Conservation (phyloP, 2,329 filamentous ascomycete genomes). For the Dactylellina sp. region DNA sequence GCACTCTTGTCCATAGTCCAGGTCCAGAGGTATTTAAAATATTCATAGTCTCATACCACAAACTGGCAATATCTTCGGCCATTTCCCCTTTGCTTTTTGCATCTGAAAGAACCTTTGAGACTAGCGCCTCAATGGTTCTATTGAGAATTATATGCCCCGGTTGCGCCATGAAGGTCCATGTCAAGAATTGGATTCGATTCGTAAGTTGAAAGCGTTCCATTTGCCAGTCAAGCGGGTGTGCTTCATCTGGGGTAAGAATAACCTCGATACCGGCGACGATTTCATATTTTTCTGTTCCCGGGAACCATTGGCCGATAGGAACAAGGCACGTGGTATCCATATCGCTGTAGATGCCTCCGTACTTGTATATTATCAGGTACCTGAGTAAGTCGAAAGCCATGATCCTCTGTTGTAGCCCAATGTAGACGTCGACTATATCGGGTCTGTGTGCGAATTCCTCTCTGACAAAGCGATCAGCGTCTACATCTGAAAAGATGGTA, state of each 20-base stretch:
- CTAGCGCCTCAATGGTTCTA: slow-evolving; percentile 32
- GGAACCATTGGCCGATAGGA: slow-evolving; percentile 35
- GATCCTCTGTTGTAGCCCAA: slow-evolving; percentile 29
- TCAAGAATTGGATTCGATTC: slow-evolving; percentile 27
- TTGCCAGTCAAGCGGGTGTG: slow-evolving; percentile 10
- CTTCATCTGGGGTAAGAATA: neutral
- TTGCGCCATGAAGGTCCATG: slow-evolving; percentile 35
- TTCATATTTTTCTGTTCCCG: slow-evolving; percentile 23
- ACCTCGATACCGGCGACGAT: slow-evolving; percentile 23
- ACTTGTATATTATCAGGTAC: slow-evolving; percentile 34
- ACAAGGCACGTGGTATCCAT: slow-evolving; percentile 31
- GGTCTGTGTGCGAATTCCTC: slow-evolving; percentile 29
- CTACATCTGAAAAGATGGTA: slow-evolving; percentile 19
- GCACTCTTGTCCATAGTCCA: slow-evolving; percentile 22
- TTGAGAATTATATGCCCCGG: slow-evolving; percentile 16
- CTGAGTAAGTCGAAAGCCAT: slow-evolving; percentile 37
- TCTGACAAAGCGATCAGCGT: slow-evolving; percentile 27
- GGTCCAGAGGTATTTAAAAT: slow-evolving; percentile 31
- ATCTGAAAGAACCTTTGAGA: slow-evolving; percentile 16
- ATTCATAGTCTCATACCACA: slow-evolving; percentile 30
- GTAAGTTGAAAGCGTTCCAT: slow-evolving; percentile 16
- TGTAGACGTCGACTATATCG: slow-evolving; percentile 38
- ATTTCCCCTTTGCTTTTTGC: neutral
- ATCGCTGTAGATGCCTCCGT: slow-evolving; percentile 41
- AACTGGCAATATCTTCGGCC: slow-evolving; percentile 27